These are phyloP conservation scores for Pleurotus sapidus DNA, from an alignment of 768 basidiomycete species.

Conservation along the genomic window DNA sequence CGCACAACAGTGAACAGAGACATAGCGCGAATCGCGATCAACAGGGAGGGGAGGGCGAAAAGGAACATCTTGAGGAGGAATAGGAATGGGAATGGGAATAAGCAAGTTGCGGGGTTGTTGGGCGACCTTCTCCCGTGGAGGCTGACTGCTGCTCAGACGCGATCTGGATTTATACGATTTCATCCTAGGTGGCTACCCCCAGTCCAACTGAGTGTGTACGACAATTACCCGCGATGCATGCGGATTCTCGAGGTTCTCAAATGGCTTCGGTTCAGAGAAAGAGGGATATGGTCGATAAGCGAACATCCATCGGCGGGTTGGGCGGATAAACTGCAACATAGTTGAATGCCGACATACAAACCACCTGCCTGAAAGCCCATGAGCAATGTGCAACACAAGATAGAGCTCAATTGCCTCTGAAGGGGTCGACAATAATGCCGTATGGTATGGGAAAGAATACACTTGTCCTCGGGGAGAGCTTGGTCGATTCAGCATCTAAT, in stretches of 20 bases:
- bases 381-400: neutral
- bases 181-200: neutral
- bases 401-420: neutral
- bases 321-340: neutral
- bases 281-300: conserved; percentile 2
- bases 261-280: neutral
- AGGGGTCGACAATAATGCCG: neutral
- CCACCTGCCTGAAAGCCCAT: neutral
- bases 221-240: conserved; percentile 2
- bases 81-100: neutral
- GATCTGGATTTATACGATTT: conserved; percentile 4
- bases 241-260: conserved; percentile 6
- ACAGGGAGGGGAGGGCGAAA: conserved; percentile 1
- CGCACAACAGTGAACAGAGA: neutral
- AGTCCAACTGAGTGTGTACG: neutral
- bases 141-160: neutral
- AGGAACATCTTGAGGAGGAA: neutral
- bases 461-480: neutral
- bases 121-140: neutral
- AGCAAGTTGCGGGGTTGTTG: neutral
- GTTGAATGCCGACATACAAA: neutral
- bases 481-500: neutral
- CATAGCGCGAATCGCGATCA: neutral
- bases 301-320: neutral
- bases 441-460: neutral